A percentile compares a stretch with the other conserved stretches of the same genome.
Evolutionary conservation across 768 basidiomycete species (phyloP).

Genomic region (Flagelloscypha sp.): DNA sequence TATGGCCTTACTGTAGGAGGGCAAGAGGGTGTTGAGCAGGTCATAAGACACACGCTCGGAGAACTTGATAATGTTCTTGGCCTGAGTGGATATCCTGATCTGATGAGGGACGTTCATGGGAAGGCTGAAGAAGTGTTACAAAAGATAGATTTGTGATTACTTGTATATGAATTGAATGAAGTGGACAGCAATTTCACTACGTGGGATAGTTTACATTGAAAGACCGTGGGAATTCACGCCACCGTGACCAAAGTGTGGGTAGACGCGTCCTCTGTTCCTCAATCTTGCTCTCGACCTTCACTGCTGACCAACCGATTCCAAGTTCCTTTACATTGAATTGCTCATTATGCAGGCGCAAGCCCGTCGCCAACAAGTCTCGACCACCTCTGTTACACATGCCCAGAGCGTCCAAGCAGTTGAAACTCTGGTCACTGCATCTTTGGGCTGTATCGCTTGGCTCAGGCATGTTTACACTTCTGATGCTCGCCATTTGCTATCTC

Average conservation of each 20-base stretch:
- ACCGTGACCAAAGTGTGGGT: too few relatives aligned
- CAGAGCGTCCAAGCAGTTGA: conserved; percentile 68
- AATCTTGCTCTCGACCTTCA: too few relatives aligned
- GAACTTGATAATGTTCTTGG: conserved; percentile 63
- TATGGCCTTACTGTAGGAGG: conserved; percentile 68
- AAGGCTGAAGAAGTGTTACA: conserved; percentile 44
- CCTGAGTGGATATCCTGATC: conserved; percentile 45
- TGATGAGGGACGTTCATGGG: conserved; percentile 59
- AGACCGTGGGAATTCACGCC: too few relatives aligned
- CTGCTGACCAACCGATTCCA: too few relatives aligned
- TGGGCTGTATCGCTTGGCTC: conserved; percentile 72
- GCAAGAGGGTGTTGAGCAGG: conserved; percentile 67
- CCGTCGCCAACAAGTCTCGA: conserved; percentile 27
- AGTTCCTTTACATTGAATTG: too few relatives aligned
- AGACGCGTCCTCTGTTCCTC: too few relatives aligned
- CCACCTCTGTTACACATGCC: conserved; percentile 40
- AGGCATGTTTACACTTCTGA: conserved; percentile 31
- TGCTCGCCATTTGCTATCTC: conserved; percentile 7
- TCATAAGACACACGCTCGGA: conserved; percentile 57
- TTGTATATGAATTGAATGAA: too few relatives aligned
- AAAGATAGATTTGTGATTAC: conserved; percentile 28
- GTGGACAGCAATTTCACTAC: too few relatives aligned
- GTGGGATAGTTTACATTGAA: too few relatives aligned
- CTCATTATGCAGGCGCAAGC: conserved; percentile 33
- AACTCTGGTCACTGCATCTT: conserved; percentile 61